Evolutionary conservation across 768 basidiomycete genomes (phyloP), one percentile per base, ranked within the genome.

Genomic region (Termitomyces titanicus): DNA sequence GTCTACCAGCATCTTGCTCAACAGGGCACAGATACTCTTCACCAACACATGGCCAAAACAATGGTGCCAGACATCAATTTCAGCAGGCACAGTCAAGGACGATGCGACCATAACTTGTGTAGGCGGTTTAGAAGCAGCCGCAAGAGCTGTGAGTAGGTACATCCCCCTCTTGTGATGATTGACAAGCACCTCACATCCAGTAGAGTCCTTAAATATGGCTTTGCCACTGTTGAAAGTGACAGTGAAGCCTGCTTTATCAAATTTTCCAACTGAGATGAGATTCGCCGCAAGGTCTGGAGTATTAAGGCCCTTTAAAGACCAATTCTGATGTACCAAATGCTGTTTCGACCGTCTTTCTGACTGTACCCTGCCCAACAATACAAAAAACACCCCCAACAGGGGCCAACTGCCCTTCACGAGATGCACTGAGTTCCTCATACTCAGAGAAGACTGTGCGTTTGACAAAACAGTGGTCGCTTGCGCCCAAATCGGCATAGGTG

Each of bases 11-110:
- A 18, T n/a, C 12, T 34, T 34, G 5, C 10, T 34, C 2, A 15
- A 8, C 15, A 48, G 63, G 27, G 0, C 47, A 27, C 42, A 13
- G 5, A 72, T 59, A 0, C 42, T 24, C 5, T 52, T 47, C 1
- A 57, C 51, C 0, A 55, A 53, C 0, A 57, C 53, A 47, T 73
- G 68, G 0, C 61, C 63, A 38, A 73, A 55, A 2, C 65, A 44
- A 5, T 59, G 54, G 54, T 73, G 72, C 67, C 67, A 69, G 0
- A 53, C 58, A 1, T 59, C 64, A 22, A 70, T 33, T 37, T 61
- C 58, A 0, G 54, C 57, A 1, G 65, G 63, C 2, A 22, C 61
- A 49, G 7, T 59, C n/a, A 52, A 12, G 60, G 64, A 66, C 5
- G 51, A 25, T 5, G 54, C 48, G 5, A 58, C 44, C 4, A 60